phyloP scores from a whole-genome alignment of 306 rosid species.

The Senna tora region DNA sequence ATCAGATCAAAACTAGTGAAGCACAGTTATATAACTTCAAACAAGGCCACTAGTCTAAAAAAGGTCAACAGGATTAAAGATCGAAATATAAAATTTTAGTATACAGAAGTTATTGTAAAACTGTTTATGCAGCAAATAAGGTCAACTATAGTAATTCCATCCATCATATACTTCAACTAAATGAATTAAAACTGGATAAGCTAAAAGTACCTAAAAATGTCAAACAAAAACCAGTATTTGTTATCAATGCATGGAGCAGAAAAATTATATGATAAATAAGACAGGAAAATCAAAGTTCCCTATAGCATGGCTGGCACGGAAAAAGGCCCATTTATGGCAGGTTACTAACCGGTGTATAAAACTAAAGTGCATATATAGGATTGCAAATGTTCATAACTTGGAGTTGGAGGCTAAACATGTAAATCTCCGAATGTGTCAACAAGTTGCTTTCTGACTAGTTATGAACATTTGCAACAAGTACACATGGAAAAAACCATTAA shows the following conservation, averaged over 20 bases:
- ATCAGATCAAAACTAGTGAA: constrained; percentile 4
- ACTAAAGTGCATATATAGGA: neutral
- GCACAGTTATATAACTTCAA: neutral
- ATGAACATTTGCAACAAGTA: neutral
- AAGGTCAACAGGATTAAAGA: neutral
- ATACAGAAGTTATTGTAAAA: neutral
- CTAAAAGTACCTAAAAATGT: neutral
- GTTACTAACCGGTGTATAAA: neutral
- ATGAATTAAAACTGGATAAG: neutral
- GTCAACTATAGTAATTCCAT: neutral
- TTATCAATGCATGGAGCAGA: neutral
- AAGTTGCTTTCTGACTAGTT: neutral
- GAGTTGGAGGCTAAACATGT: too few relatives aligned
- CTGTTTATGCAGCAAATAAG: neutral
- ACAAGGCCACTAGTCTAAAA: neutral
- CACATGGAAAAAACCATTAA: neutral
- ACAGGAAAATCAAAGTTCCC: neutral
- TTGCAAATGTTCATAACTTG: neutral
- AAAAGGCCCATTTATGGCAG: neutral
- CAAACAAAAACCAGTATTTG: neutral
- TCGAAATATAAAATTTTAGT: neutral
- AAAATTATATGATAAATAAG: neutral
- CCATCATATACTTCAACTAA: neutral
- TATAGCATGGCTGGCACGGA: neutral
- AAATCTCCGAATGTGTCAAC: neutral